Evolutionary conservation across 805 yeast species (phyloP).

Genomic region (Candida nitratophila): DNA sequence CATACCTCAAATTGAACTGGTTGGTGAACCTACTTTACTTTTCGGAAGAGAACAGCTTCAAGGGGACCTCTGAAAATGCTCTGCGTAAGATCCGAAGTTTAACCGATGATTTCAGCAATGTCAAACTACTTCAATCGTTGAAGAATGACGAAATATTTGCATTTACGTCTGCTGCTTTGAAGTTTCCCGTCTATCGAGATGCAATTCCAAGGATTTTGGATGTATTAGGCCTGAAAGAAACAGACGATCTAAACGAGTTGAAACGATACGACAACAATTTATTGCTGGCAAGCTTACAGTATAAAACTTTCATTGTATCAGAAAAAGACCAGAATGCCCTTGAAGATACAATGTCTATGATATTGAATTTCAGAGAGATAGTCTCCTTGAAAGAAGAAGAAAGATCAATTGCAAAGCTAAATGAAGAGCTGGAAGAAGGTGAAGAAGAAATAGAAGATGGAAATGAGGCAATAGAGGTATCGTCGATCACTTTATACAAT

Average conservation of each 20-base stretch:
- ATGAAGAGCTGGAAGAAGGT: neutral
- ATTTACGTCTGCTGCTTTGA: constrained; percentile 17
- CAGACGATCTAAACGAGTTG: too few species aligned
- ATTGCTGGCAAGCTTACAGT: constrained; percentile 19
- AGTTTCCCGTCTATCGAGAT: constrained; percentile 9
- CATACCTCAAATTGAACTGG: constrained; percentile 13
- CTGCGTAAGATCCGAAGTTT: constrained; percentile 1
- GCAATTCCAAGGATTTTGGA: too few species aligned
- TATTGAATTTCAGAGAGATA: constrained; percentile 5
- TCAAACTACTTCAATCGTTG: constrained; percentile 5
- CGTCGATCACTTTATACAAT: constrained; percentile 14
- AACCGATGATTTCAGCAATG: constrained; percentile 2
- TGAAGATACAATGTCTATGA: constrained; percentile 4
- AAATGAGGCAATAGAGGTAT: too few species aligned
- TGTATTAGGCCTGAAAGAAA: neutral
- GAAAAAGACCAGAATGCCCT: too few species aligned
- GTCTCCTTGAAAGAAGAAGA: neutral
- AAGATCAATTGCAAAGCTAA: neutral
- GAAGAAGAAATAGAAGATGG: neutral
- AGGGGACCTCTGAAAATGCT: constrained; percentile 14
- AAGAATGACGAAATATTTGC: constrained; percentile 21
- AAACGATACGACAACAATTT: neutral
- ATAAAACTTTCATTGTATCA: too few species aligned
- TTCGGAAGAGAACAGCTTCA: constrained; percentile 20
- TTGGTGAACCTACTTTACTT: constrained; percentile 24